A percentile compares a stretch with the other conserved stretches of the same genome.
phyloP scores from a whole-genome alignment of 1,284 basidiomycete genomes.

The Pisolithus thermaeus region DNA sequence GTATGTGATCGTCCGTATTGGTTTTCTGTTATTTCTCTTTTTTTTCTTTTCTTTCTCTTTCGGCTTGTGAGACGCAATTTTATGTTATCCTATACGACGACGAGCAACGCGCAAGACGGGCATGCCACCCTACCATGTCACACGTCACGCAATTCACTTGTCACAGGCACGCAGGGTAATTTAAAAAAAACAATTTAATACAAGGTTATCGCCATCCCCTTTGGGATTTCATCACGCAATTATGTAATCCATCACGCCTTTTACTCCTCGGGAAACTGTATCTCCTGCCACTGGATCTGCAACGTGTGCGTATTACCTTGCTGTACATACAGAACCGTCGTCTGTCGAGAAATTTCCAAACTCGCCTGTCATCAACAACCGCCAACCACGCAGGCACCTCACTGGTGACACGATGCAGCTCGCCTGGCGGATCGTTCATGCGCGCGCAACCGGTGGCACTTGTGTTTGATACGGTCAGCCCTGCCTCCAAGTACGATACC shows the following conservation, averaged over 20 bases:
- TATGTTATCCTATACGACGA: too few relatives aligned
- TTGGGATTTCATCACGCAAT: slow-evolving; percentile 6
- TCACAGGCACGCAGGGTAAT: slow-evolving; percentile 27
- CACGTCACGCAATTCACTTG: slow-evolving; percentile 27
- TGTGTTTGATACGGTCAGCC: not conserved
- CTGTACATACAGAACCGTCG: slow-evolving; percentile 1
- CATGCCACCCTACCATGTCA: slow-evolving; percentile 7
- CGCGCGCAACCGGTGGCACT: not conserved
- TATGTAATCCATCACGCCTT: slow-evolving; percentile 16
- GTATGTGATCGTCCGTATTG: not conserved
- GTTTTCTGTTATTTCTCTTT: not conserved
- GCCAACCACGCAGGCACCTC: slow-evolving; percentile 15
- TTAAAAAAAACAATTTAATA: slow-evolving; percentile 20
- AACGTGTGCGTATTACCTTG: slow-evolving; percentile 5
- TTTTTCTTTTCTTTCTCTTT: not conserved
- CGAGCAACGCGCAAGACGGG: not conserved
- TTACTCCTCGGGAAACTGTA: slow-evolving; percentile 3
- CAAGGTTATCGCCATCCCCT: too few relatives aligned
- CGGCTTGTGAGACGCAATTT: not conserved
- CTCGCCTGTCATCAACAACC: slow-evolving; percentile 3
- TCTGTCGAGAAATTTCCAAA: slow-evolving; percentile 4
- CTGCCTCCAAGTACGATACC: not conserved
- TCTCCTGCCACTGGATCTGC: slow-evolving; percentile 5
- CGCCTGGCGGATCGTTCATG: slow-evolving; percentile 10
- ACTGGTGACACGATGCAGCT: slow-evolving; percentile 23